Conservation (phyloP, 202 grass and related monocot genomes). For the Alloteropsis angusta region DNA sequence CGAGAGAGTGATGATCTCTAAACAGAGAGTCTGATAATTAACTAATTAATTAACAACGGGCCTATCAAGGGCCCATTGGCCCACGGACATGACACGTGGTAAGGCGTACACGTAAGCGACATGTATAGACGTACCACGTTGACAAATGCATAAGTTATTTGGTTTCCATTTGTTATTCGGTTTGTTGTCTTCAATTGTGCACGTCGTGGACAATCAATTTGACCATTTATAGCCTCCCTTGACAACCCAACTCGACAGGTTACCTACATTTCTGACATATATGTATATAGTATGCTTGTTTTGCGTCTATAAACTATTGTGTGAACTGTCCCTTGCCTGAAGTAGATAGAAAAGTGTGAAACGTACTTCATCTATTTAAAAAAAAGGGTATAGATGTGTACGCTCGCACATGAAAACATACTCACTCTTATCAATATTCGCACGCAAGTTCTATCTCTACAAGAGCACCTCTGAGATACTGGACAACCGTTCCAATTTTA, state of each 20-base stretch:
- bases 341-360: neutral
- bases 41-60: neutral
- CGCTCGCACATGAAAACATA: no score
- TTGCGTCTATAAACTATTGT: neutral
- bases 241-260: neutral
- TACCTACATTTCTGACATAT: neutral
- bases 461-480: no score
- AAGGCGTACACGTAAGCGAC: neutral
- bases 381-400: no score
- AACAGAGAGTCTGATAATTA: neutral
- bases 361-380: neutral
- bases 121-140: neutral
- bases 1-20: neutral
- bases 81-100: neutral
- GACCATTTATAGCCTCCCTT: neutral
- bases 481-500: no score
- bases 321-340: neutral
- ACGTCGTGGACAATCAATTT: neutral
- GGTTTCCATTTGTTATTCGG: neutral
- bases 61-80: neutral
- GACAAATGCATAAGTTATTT: neutral
- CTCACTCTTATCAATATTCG: no score
- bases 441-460: no score
- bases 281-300: neutral
- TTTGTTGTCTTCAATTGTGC: neutral